Evolutionary conservation across 2,329 filamentous ascomycete genomes (phyloP), one percentile per base, ranked within the genome.

Genomic region (Fusarium acutatum): DNA sequence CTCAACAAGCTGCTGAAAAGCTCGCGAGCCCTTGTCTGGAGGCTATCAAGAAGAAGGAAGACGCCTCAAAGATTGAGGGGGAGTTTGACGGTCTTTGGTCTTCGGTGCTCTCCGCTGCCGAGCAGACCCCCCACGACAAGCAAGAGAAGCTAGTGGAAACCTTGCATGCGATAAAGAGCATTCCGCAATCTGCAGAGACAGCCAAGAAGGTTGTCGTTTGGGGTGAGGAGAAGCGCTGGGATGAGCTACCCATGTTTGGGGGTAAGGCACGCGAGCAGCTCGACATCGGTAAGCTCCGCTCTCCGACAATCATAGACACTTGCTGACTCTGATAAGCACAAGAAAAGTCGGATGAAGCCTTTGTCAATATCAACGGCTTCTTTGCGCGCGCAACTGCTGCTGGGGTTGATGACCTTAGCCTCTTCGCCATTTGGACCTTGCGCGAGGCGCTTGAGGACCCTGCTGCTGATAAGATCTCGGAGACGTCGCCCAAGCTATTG

Each of bases 141-240:
- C 74, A 76, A 53, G 67, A 54, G 35, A 75, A 74, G 50, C 67
- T 77, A 44, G 74, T 76, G 35, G 64, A 72, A 37, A 56, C 75
- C 41, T 22, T 77, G 60, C 72, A 60, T 20, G 64, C 66, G 24
- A 77, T 77, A 54, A 71, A 72, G 44, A 15, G 24, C 13, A 60
- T 75, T 52, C 60, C 56, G 9, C 60, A 62, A 59, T 58, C 62
- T 18, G 49, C 52, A 30, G 56, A 73, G 22, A 67, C 64, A 30
- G 50, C 50, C 43, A 56, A 62, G 52, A 77, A 65, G 59, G 14
- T 74, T 26, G 53, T 49, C 18, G 57, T 77, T n/a, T 75, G 72
- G 74, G 72, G 30, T 34, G 20, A 71, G 14, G 74, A 74, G 47
- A 59, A 59, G 40, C 32, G 38, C 28, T 76, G 74, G 74, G 61